Base-by-base conservation (phyloP, 495 filamentous ascomycete genomes). In the Pyrenopolyporus hunteri region DNA sequence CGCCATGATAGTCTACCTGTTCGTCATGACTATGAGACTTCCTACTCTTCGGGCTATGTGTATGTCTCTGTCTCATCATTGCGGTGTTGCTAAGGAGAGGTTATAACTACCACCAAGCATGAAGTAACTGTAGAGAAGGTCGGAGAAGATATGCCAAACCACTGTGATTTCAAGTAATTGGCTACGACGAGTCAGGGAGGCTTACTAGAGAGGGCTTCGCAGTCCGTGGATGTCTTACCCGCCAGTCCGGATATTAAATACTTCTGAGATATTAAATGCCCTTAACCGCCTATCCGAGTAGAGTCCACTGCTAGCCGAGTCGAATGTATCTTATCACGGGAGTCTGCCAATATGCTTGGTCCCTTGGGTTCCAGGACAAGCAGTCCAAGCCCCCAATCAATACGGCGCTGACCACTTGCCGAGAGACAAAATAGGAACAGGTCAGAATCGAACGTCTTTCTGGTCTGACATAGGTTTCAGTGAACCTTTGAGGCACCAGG, bases 241-340 rank as follows among this genome's bases (percentile, higher is more conserved):
- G 63, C 63, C 63, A 57, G 63, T 25, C 63, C 51, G 62, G 63
- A 60, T 60, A 66, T 66, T 66, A 66, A 66, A 60, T 66, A 66
- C 55, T 60, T 52, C 50, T 60, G 63, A 57, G 57, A 59, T 66
- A 66, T 60, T 66, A 60, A 66, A 57, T 57, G 48, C 40, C 56
- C 45, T 48, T 37, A 59, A 66, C 39, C 37, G 23, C 56, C 29
- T 52, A 19, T 51, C 57, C 56, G 57, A 28, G 56, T 57, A 33
- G 62, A 65, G 45, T 42, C 42, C 26, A 51, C 33, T 19, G 28
- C 47, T 65, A 60, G 37, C 50, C 62, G 62, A 50, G 14, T 8
- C 56, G 19, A 52, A 60, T 57, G 49, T 48, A 36, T 45, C 32
- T 48, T 60, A 66, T 52, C 39, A 59, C 40, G 57, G 62, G 45